A percentile compares a stretch with the other conserved stretches of the same genome.
phyloP scores from a whole-genome alignment of 73 alveolate species.

The Paramecium bursaria region DNA sequence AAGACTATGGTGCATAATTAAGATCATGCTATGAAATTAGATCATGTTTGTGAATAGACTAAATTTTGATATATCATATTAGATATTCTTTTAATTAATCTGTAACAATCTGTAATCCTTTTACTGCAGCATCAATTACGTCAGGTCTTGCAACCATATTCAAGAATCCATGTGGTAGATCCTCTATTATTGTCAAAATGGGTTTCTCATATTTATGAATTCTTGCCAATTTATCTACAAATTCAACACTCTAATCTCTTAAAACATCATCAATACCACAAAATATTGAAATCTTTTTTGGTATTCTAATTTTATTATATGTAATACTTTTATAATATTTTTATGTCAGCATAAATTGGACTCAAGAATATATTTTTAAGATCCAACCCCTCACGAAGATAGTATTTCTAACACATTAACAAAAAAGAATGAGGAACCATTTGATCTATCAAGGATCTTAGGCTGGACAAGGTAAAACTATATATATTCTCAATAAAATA shows the following conservation, averaged over 20 bases:
- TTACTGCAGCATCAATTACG: slow-evolving; percentile 29
- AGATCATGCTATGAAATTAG: slow-evolving; percentile 77
- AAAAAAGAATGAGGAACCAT: slow-evolving; percentile 87
- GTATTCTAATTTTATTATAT: too few species aligned
- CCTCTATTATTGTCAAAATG: neutral
- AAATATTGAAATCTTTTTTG: slow-evolving; percentile 66
- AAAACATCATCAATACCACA: slow-evolving; percentile 83
- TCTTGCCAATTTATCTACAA: slow-evolving; percentile 72
- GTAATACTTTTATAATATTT: slow-evolving; percentile 67
- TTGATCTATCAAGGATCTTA: slow-evolving; percentile 81
- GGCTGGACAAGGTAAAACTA: slow-evolving; percentile 75
- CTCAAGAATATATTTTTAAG: slow-evolving; percentile 75
- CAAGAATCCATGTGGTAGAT: slow-evolving; percentile 40
- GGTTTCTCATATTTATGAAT: too few species aligned
- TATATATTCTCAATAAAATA: neutral
- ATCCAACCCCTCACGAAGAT: slow-evolving; percentile 72
- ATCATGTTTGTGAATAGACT: slow-evolving; percentile 74
- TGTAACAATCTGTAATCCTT: too few species aligned
- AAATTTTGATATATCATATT: slow-evolving; percentile 43
- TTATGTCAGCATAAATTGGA: slow-evolving; percentile 71
- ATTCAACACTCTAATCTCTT: slow-evolving; percentile 78
- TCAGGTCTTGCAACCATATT: neutral
- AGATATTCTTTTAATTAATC: too few species aligned
- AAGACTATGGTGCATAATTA: slow-evolving; percentile 74
- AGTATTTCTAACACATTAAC: slow-evolving; percentile 82